phyloP scores from a whole-genome alignment of 129 eudicot genomes.

The Helichrysum umbraculigerum region DNA sequence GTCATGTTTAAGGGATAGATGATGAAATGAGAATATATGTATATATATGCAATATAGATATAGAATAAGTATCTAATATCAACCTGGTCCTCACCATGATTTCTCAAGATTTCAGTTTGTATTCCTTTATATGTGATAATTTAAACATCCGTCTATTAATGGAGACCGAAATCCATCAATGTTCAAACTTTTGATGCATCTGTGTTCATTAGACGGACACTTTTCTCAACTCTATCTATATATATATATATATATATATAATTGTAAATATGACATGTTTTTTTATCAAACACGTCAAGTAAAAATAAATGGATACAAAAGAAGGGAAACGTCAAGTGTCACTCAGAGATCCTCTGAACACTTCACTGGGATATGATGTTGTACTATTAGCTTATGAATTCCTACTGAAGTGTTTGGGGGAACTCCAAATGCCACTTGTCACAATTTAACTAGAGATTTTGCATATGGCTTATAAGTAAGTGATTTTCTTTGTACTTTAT shows the following conservation, averaged over 20 bases:
- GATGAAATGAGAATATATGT: slow-evolving; percentile 18
- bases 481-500: not conserved
- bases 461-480: not conserved
- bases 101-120: not conserved
- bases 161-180: slow-evolving; percentile 14
- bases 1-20: slow-evolving; percentile 8
- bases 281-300: not conserved
- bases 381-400: not conserved
- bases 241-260: slow-evolving; percentile 25
- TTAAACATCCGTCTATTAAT: not conserved
- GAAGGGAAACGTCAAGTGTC: slow-evolving; percentile 25
- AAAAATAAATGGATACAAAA: not conserved
- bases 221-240: not conserved
- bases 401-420: slow-evolving; percentile 38
- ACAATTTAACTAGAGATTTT: not conserved
- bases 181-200: slow-evolving; percentile 22
- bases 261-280: not conserved
- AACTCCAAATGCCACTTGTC: slow-evolving; percentile 27
- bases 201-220: not conserved
- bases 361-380: slow-evolving; percentile 27
- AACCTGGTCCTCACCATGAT: slow-evolving; percentile 10
- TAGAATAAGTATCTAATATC: not conserved
- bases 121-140: not conserved
- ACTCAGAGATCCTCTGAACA: slow-evolving; percentile 32
- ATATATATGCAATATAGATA: not conserved